These are phyloP conservation scores for Noccaea bulbosa DNA, from an alignment of 345 rosid species.

Conservation along the genomic window DNA sequence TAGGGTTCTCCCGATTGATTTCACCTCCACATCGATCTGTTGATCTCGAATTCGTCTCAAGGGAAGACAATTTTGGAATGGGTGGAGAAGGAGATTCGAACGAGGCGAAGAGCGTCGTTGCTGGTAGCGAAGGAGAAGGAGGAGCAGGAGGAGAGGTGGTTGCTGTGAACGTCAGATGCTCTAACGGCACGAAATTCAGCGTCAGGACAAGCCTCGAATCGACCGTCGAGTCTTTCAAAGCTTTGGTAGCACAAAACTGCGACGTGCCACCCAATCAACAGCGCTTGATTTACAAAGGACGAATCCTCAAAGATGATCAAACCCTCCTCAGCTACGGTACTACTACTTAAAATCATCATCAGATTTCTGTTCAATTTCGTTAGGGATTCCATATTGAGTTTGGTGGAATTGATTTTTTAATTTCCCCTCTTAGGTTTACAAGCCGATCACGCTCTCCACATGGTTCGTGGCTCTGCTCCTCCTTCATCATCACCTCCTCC, in stretches of 20 bases:
- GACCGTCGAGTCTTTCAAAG: slow-evolving; percentile 63
- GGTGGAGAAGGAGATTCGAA: slow-evolving; percentile 63
- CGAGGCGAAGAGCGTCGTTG: slow-evolving; percentile 43
- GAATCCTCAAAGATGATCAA: slow-evolving; percentile 78
- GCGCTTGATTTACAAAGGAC: slow-evolving; percentile 80
- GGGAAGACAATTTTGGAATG: slow-evolving; percentile 9
- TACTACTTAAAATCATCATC: not conserved
- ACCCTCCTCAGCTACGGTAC: slow-evolving; percentile 72
- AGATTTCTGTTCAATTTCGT: not conserved
- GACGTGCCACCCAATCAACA: slow-evolving; percentile 79
- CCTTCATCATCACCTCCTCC: slow-evolving; percentile 41
- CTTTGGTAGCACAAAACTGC: slow-evolving; percentile 57
- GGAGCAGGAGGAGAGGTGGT: slow-evolving; percentile 50
- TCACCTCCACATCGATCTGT: not conserved
- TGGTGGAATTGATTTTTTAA: slow-evolving; percentile 31
- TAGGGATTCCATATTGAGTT: slow-evolving; percentile 44
- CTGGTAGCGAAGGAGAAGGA: slow-evolving; percentile 36
- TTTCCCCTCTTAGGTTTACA: slow-evolving; percentile 56
- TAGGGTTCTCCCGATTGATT: slow-evolving; percentile 13
- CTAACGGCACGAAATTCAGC: slow-evolving; percentile 61
- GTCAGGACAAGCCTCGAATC: slow-evolving; percentile 58
- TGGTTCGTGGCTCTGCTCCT: slow-evolving; percentile 73
- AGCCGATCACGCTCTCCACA: slow-evolving; percentile 79
- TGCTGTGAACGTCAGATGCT: slow-evolving; percentile 57
- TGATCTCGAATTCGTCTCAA: not conserved